A percentile compares a stretch with the other conserved stretches of the same genome.
Evolutionary conservation across 2,329 filamentous ascomycete genomes (phyloP).

Genomic region (Microcera coccophila): DNA sequence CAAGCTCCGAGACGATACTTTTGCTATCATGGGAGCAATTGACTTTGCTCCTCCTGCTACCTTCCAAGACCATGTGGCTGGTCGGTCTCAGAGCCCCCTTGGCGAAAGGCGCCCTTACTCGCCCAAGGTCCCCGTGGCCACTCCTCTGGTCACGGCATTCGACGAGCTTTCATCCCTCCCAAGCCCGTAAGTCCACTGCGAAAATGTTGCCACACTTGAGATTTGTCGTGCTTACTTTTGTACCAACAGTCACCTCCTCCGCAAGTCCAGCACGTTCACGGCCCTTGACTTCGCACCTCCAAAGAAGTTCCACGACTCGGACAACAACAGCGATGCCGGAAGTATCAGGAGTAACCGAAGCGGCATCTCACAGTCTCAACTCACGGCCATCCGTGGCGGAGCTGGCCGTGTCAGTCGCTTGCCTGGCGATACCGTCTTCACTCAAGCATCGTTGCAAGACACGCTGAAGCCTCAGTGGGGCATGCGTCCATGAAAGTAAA

Average conservation of each 20-base stretch:
- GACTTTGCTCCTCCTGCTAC: constrained; percentile 82
- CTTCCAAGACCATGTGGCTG: constrained; percentile 64
- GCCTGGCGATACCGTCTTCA: constrained; percentile 77
- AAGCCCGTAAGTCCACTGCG: constrained; percentile 84
- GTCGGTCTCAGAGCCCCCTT: constrained; percentile 61
- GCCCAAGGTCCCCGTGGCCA: constrained; percentile 66
- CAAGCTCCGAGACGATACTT: constrained; percentile 76
- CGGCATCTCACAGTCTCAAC: constrained; percentile 68
- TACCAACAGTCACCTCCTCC: constrained; percentile 65
- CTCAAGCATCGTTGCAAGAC: constrained; percentile 61
- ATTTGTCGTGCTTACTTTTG: constrained; percentile 23
- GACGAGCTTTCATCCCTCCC: constrained; percentile 83
- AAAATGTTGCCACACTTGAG: background rate
- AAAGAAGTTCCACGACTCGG: constrained; percentile 63
- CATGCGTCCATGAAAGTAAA: constrained; percentile 38
- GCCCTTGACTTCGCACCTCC: constrained; percentile 77
- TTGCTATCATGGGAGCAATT: constrained; percentile 62
- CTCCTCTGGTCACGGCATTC: constrained; percentile 77
- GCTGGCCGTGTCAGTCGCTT: constrained; percentile 84
- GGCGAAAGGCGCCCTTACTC: constrained; percentile 69
- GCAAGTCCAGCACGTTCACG: constrained; percentile 76
- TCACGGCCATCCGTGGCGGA: constrained; percentile 70
- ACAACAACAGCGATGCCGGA: constrained; percentile 61
- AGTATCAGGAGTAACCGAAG: constrained; percentile 63
- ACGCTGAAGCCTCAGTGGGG: constrained; percentile 58